Evolutionary conservation across 768 basidiomycete species (phyloP).

Genomic region (Lepiota venenata): DNA sequence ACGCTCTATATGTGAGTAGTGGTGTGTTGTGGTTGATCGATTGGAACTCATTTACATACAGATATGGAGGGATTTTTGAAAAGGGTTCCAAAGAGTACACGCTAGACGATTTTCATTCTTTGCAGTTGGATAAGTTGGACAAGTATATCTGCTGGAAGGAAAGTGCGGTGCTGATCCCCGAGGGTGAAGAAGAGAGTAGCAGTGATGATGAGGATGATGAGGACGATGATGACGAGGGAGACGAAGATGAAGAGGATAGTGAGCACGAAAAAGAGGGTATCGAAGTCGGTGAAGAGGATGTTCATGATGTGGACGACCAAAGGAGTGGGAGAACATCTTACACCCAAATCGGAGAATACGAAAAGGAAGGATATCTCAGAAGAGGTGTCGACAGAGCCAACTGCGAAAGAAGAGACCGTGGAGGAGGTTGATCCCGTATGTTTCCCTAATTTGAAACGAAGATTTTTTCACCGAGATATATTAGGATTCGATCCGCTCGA

Average conservation of each 20-base stretch:
- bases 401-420: not conserved
- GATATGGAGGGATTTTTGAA: constrained; percentile 90
- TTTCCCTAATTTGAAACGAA: not conserved
- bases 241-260: constrained; percentile 38
- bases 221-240: constrained; percentile 52
- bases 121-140: constrained; percentile 86
- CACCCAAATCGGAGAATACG: constrained; percentile 24
- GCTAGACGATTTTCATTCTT: constrained; percentile 80
- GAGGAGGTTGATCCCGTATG: constrained; percentile 4
- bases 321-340: constrained; percentile 11
- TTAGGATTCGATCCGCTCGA: constrained; percentile 29
- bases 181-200: constrained; percentile 60
- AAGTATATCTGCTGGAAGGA: constrained; percentile 69
- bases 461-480: not conserved
- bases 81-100: constrained; percentile 82
- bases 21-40: not conserved
- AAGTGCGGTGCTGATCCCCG: constrained; percentile 57
- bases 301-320: constrained; percentile 13
- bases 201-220: constrained; percentile 60
- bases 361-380: constrained; percentile 11
- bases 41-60: constrained; percentile 20
- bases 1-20: constrained; percentile 76
- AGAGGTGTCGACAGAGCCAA: constrained; percentile 6
- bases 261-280: constrained; percentile 46
- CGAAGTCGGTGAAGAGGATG: constrained; percentile 30